Evolutionary conservation across 2,329 filamentous ascomycete species (phyloP), one percentile per base, ranked within the genome.

Genomic region (Botrytis porri): DNA sequence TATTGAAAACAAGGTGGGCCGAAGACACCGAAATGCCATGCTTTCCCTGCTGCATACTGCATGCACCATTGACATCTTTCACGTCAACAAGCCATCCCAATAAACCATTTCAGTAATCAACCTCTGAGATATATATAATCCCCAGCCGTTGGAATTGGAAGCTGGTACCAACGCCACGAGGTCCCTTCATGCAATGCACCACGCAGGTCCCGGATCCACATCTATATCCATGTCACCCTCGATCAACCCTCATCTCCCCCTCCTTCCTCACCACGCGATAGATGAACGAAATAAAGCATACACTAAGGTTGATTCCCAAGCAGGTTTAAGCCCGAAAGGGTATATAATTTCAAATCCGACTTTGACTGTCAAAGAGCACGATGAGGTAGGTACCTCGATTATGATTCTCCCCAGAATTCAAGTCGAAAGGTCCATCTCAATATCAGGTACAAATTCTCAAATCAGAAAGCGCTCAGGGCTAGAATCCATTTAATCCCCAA

Each of bases 151-250:
- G 35, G 37, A 22, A 25, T 16, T 12, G n/a, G 22, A 25, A 37
- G 9, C 59, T 37, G 8, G 25, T 22, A 10, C 25, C 61, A 32
- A 64, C n/a, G n/a, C 39, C 61, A 64, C 61, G 39, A 14, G 41
- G 61, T 29, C 61, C 61, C 39, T 64, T 32, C n/a, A 9, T 64
- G 61, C 61, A 64, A 45, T 14, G 29, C 39, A 43, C n/a, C n/a
- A 64, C 61, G 39, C 61, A 43, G 61, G 39, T 64, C 61, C 61
- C n/a, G 61, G 39, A 64, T 64, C 39, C 62, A 63, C 61, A 39
- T 43, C n/a, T 18, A 64, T 41, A 22, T 22, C 10, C n/a, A 43
- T 29, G 32, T 35, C 39, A 39, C 10, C 39, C 41, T 6, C 18
- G n/a, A 57, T 57, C n/a, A 16, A 25, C n/a, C n/a, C 39, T 57